These are phyloP conservation scores for Drechslerella dactyloides DNA, from an alignment of 2,329 filamentous ascomycete genomes.

Conservation along the genomic window DNA sequence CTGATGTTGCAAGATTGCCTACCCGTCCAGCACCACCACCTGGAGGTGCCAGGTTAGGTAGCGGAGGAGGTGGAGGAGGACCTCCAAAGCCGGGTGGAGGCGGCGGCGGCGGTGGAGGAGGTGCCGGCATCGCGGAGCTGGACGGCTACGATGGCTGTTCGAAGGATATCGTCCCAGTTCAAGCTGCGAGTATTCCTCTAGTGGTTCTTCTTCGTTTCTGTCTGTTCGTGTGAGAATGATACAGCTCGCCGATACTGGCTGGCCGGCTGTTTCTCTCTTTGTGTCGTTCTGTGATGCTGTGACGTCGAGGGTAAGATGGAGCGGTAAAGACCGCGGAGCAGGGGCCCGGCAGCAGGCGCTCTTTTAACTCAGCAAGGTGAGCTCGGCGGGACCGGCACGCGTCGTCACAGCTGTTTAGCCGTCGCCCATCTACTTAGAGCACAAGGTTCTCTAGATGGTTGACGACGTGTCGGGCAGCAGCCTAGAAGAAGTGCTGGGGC, in stretches of 20 bases:
- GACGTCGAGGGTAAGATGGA: conserved; percentile 12
- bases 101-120: conserved; percentile 51
- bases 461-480: conserved; percentile 39
- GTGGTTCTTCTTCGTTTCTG: neutral
- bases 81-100: conserved; percentile 50
- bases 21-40: conserved; percentile 44
- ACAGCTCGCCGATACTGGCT: neutral
- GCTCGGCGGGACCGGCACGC: conserved; percentile 17
- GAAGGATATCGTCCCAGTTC: neutral
- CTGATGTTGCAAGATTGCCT: conserved; percentile 31
- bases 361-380: conserved; percentile 9
- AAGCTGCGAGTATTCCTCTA: neutral
- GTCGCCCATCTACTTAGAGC: conserved; percentile 3
- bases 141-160: neutral
- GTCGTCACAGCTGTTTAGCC: conserved; percentile 30
- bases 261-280: neutral
- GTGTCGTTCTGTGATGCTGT: conserved; percentile 14
- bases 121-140: conserved; percentile 15
- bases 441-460: conserved; percentile 8
- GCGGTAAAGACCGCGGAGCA: neutral
- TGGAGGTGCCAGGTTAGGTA: conserved; percentile 48
- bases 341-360: conserved; percentile 2
- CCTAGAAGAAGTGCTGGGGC: neutral
- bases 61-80: conserved; percentile 52
- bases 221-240: conserved; percentile 9